Conservation (phyloP, 2,329 filamentous ascomycete species). For the Hymenoscyphus linearis region DNA sequence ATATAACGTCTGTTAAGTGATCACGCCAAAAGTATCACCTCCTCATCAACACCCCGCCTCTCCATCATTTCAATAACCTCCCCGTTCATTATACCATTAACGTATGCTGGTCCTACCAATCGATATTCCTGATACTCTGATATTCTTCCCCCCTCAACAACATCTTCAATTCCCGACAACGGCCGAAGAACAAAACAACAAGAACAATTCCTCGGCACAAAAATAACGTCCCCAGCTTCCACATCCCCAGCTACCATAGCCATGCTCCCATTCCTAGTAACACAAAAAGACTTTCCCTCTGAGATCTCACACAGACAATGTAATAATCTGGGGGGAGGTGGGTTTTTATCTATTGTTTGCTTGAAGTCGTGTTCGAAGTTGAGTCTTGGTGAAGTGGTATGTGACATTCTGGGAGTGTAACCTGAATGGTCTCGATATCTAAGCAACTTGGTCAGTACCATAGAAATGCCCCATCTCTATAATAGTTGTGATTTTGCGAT, state of each 20-base stretch:
- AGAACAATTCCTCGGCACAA: neutral
- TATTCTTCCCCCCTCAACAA: neutral
- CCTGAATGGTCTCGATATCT: neutral
- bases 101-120: neutral
- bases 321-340: neutral
- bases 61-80: neutral
- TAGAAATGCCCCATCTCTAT: no score
- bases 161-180: neutral
- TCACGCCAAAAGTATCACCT: neutral
- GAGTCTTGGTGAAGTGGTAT: neutral
- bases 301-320: neutral
- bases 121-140: neutral
- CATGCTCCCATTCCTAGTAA: neutral
- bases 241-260: neutral
- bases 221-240: neutral
- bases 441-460: no score
- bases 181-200: neutral
- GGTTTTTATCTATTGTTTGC: neutral
- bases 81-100: neutral
- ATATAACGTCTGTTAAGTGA: no score
- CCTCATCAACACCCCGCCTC: neutral
- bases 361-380: neutral
- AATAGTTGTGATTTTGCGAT: no score
- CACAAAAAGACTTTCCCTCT: neutral
- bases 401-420: neutral